These are phyloP conservation scores for Ophiostoma sp. DNA, from an alignment of 2,329 filamentous ascomycete species.

Conservation along the genomic window DNA sequence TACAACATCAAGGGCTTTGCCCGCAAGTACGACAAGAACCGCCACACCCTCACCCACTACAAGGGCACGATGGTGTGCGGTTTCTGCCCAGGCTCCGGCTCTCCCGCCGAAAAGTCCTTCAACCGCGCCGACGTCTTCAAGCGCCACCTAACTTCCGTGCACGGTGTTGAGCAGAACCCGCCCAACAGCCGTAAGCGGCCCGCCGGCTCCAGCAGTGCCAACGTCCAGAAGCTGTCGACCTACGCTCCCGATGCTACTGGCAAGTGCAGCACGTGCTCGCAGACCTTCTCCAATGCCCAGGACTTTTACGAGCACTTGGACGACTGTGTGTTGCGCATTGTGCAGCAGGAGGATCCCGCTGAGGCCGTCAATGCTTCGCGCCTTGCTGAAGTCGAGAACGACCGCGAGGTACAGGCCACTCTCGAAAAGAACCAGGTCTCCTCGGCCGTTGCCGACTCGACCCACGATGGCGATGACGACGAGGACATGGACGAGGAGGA, in stretches of 20 bases:
- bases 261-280: slow-evolving; percentile 92
- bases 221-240: slow-evolving; percentile 65
- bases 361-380: slow-evolving; percentile 69
- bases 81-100: slow-evolving; percentile 87
- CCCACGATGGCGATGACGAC: slow-evolving; percentile 46
- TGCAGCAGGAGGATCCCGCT: slow-evolving; percentile 69
- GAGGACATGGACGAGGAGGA: slow-evolving; percentile 55
- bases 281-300: slow-evolving; percentile 87
- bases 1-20: slow-evolving; percentile 93
- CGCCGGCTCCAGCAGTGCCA: slow-evolving; percentile 39
- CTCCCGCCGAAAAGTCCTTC: slow-evolving; percentile 89
- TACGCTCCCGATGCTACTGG: slow-evolving; percentile 80
- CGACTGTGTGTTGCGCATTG: slow-evolving; percentile 70
- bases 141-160: slow-evolving; percentile 84
- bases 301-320: slow-evolving; percentile 98
- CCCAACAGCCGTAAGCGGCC: slow-evolving; percentile 78
- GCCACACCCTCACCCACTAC: slow-evolving; percentile 92
- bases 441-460: slow-evolving; percentile 43
- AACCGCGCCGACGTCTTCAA: slow-evolving; percentile 97
- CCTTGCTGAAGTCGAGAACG: slow-evolving; percentile 65
- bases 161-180: slow-evolving; percentile 88
- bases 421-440: slow-evolving; percentile 64
- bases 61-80: slow-evolving; percentile 97
- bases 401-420: slow-evolving; percentile 61
- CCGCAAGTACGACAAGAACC: slow-evolving; percentile 94